phyloP scores from a whole-genome alignment of 2,329 filamentous ascomycete species.

The Sporothrix humicola region DNA sequence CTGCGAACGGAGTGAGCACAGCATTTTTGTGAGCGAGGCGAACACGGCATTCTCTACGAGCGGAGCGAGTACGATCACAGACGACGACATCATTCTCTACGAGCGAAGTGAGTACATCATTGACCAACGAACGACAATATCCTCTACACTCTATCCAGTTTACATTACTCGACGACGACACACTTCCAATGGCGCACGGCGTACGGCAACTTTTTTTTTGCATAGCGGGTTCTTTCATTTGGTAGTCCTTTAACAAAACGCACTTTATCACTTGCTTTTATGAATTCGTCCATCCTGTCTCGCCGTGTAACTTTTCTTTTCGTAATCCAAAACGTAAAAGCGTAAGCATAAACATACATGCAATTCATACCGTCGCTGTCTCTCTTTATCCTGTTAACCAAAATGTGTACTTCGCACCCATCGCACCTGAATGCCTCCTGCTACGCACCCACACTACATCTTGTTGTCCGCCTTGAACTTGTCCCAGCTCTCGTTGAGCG shows the following conservation, averaged over 20 bases:
- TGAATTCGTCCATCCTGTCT: background rate
- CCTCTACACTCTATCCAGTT: too few relatives aligned
- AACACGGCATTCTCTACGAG: background rate
- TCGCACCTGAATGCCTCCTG: too few relatives aligned
- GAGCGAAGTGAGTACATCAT: background rate
- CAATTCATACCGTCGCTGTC: slow-evolving; percentile 4
- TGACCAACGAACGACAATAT: background rate
- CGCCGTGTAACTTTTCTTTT: background rate
- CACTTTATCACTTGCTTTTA: background rate
- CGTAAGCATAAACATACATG: background rate
- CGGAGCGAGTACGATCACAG: background rate
- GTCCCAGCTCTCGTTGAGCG: slow-evolving; percentile 74
- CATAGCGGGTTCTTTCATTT: slow-evolving; percentile 5
- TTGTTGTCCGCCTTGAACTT: slow-evolving; percentile 74
- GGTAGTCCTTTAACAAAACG: slow-evolving; percentile 1
- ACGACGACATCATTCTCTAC: background rate
- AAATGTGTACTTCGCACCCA: background rate
- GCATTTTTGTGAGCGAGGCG: background rate
- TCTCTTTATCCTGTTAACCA: background rate
- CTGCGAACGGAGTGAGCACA: background rate
- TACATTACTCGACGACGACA: background rate
- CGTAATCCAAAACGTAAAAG: background rate
- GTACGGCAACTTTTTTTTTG: slow-evolving; percentile 7
- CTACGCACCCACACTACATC: slow-evolving; percentile 49
- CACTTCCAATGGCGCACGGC: background rate